phyloP scores from a whole-genome alignment of 768 basidiomycete species.

The Naganishia kalamii region DNA sequence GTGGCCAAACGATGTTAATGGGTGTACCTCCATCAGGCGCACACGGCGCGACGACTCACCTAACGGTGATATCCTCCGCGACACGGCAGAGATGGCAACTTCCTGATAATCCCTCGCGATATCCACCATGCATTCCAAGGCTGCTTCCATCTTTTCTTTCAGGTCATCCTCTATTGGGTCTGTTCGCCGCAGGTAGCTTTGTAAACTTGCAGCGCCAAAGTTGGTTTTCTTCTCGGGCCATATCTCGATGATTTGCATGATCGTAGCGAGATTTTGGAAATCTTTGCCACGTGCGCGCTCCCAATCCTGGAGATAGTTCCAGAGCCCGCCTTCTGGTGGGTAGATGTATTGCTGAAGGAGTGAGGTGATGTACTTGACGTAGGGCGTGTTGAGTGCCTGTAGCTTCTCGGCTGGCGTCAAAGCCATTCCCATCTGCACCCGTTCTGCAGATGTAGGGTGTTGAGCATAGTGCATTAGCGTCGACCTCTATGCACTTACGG shows the following conservation, averaged over 20 bases:
- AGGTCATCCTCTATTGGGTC: constrained; percentile 2
- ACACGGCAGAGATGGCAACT: background rate
- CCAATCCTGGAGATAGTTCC: constrained; percentile 13
- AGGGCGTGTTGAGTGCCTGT: constrained; percentile 18
- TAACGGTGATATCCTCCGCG: constrained; percentile 11
- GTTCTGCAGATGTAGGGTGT: background rate
- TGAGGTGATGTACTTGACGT: background rate
- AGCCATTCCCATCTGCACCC: constrained; percentile 23
- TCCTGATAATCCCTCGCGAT: constrained; percentile 12
- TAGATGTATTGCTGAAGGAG: constrained; percentile 15
- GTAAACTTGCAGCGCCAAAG: background rate
- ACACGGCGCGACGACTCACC: constrained; percentile 1
- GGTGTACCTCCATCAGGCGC: too few relatives aligned
- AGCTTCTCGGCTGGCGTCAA: constrained; percentile 22
- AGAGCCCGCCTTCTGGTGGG: background rate
- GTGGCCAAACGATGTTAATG: background rate
- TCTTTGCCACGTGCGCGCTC: constrained; percentile 6
- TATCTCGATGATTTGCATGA: constrained; percentile 4
- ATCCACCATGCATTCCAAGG: constrained; percentile 7
- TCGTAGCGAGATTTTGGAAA: constrained; percentile 3
- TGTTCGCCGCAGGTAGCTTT: background rate
- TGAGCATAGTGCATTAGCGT: background rate
- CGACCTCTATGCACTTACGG: constrained; percentile 5
- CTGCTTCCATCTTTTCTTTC: constrained; percentile 13
- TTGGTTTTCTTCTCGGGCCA: background rate